These are phyloP conservation scores for Globisporangium recalcitrans DNA, from an alignment of 352 stramenopile genomes.

Conservation along the genomic window DNA sequence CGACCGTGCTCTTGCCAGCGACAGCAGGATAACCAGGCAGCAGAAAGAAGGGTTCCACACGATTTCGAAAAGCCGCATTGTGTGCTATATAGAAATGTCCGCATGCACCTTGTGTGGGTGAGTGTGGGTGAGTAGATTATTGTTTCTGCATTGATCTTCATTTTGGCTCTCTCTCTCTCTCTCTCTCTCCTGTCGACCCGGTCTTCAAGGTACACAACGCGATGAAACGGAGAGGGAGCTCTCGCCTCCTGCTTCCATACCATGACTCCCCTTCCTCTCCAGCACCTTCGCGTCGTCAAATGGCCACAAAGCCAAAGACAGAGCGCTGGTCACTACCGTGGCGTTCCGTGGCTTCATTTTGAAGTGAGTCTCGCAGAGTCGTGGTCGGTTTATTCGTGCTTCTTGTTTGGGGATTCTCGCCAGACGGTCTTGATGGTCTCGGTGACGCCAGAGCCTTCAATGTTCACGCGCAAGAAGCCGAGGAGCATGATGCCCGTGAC, in stretches of 20 bases:
- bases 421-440: conserved; percentile 86
- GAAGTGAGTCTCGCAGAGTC: too few relatives aligned
- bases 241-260: too few relatives aligned
- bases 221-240: background rate
- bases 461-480: conserved; percentile 79
- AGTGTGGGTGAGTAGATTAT: background rate
- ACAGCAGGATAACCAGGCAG: background rate
- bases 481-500: conserved; percentile 78
- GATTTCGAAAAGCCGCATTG: background rate
- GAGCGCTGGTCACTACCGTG: too few relatives aligned
- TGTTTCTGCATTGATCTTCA: conserved; percentile 1
- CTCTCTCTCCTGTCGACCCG: background rate
- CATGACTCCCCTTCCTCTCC: too few relatives aligned
- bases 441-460: conserved; percentile 79
- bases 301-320: too few relatives aligned
- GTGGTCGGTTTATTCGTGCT: conserved; percentile 23
- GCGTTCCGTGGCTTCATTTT: too few relatives aligned
- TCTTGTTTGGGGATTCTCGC: conserved; percentile 71
- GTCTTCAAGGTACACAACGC: background rate
- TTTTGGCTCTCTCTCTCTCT: background rate
- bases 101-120: background rate
- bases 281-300: too few relatives aligned
- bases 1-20: conserved; percentile 58
- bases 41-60: background rate
- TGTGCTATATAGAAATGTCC: background rate